Base-by-base conservation (phyloP, 805 yeast genomes). In the Candida andamanensis region DNA sequence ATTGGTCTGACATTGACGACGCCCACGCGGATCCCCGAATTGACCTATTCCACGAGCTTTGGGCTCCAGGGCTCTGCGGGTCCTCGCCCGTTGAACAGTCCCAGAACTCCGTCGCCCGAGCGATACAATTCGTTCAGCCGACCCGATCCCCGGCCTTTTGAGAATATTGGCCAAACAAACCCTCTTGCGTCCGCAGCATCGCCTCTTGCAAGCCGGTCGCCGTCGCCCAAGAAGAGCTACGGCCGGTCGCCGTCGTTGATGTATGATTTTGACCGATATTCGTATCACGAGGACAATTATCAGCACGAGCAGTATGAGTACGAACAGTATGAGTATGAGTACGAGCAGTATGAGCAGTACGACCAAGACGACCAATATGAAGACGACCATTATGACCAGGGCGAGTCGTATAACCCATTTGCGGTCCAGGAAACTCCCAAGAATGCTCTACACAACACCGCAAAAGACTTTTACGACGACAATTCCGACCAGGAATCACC, bases 151-250 rank as follows among this genome's bases (percentile, higher is more conserved):
- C n/a, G n/a, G n/a, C n/a, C n/a, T n/a, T n/a, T n/a, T n/a, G n/a
- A n/a, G n/a, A 19, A 19, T 11, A n/a, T 12, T 18, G 15, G 15
- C 28, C 6, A 14, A 18, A 19, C 30, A 23, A 7, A 21, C 26
- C 9, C 35, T 15, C 19, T 24, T 17, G 15, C 31, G 11, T 23
- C 11, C 10, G 10, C 22, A 19, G 8, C 11, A 19, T 19, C 22
- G 8, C 22, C 8, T 8, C 19, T 23, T 11, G 6, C 32, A 28
- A 29, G 33, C 23, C 24, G 56, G 16, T 56, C 62, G 0, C 57
- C 61, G 1, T 55, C 63, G 10, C 61, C 65, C 1, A 45, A 42
- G 25, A 56, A 52, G 35, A 7, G 26, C 4, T 46, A 41, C 25
- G 47, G 47, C 3, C 33, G 51, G 16, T 47, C 58, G 6, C 56